A percentile compares a stretch with the other conserved stretches of the same genome.
These are phyloP conservation scores for Thalassia testudinum DNA, from an alignment of 116 monocot species.

Conservation along the genomic window DNA sequence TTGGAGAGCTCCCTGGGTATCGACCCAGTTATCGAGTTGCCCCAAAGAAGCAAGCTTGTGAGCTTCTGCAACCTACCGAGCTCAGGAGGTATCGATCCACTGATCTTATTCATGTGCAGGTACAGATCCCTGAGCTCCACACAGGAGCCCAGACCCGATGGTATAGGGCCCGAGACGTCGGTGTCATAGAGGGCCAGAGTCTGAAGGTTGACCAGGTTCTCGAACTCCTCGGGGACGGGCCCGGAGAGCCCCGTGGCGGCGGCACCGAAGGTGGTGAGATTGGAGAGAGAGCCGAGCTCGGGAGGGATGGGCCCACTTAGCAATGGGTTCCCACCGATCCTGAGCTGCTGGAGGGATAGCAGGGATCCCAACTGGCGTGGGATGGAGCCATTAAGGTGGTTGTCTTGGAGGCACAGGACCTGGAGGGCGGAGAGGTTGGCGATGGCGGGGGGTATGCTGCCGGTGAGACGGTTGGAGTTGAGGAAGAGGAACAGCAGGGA, in stretches of 20 bases:
- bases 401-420: conserved; percentile 88
- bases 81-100: conserved; percentile 41
- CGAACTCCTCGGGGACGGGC: conserved; percentile 42
- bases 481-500: conserved; percentile 62
- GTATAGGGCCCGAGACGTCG: conserved; percentile 54
- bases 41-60: conserved; percentile 77
- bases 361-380: conserved; percentile 55
- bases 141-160: conserved; percentile 36
- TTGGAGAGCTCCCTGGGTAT: conserved; percentile 62
- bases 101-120: conserved; percentile 78
- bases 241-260: conserved; percentile 77
- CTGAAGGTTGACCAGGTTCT: conserved; percentile 49
- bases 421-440: conserved; percentile 52
- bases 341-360: conserved; percentile 53
- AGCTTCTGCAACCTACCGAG: conserved; percentile 67
- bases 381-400: conserved; percentile 61
- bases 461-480: conserved; percentile 64
- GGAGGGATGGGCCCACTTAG: conserved; percentile 48
- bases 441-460: conserved; percentile 47
- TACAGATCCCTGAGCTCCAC: conserved; percentile 66
- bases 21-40: conserved; percentile 41
- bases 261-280: conserved; percentile 73
- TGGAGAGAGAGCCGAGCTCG: conserved; percentile 48
- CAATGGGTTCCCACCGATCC: conserved; percentile 72
- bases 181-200: conserved; percentile 77